Conservation (phyloP, 2,329 filamentous ascomycete species). For the Sordariomycetes sp. region DNA sequence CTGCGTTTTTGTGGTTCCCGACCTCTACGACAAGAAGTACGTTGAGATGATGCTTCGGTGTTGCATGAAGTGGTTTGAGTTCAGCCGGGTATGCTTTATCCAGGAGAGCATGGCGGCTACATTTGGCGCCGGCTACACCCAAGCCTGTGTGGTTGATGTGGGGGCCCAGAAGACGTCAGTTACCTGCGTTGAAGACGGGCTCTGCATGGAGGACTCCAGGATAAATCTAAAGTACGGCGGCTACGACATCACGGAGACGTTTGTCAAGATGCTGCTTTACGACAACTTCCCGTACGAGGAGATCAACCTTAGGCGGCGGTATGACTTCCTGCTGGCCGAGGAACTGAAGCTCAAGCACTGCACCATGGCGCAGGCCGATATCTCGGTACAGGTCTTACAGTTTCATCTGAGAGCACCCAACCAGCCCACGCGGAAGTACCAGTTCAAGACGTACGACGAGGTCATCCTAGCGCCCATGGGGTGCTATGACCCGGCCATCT, state of each 20-base stretch:
- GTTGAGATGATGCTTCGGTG: constrained; percentile 78
- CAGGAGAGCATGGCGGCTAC: constrained; percentile 93
- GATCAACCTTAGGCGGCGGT: constrained; percentile 80
- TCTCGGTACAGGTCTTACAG: constrained; percentile 78
- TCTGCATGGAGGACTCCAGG: constrained; percentile 88
- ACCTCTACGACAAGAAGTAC: constrained; percentile 91
- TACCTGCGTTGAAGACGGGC: constrained; percentile 91
- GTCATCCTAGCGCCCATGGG: constrained; percentile 90
- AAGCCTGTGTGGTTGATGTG: constrained; percentile 89
- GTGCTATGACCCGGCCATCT: constrained; percentile 81
- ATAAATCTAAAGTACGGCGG: constrained; percentile 94
- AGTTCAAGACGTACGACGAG: constrained; percentile 96
- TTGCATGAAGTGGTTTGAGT: constrained; percentile 80
- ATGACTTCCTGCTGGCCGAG: constrained; percentile 88
- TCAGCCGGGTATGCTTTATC: constrained; percentile 82
- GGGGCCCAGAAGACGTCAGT: constrained; percentile 96
- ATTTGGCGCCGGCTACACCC: constrained; percentile 90
- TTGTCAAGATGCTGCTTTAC: constrained; percentile 95
- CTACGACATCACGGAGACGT: constrained; percentile 84
- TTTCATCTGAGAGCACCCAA: constrained; percentile 86
- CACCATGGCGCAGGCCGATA: constrained; percentile 80
- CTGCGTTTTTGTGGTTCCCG: constrained; percentile 93
- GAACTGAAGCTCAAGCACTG: constrained; percentile 91
- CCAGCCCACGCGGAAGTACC: constrained; percentile 83
- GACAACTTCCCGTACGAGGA: constrained; percentile 94